Conservation (phyloP, 768 basidiomycete genomes). For the Phanerochaete sordida region DNA sequence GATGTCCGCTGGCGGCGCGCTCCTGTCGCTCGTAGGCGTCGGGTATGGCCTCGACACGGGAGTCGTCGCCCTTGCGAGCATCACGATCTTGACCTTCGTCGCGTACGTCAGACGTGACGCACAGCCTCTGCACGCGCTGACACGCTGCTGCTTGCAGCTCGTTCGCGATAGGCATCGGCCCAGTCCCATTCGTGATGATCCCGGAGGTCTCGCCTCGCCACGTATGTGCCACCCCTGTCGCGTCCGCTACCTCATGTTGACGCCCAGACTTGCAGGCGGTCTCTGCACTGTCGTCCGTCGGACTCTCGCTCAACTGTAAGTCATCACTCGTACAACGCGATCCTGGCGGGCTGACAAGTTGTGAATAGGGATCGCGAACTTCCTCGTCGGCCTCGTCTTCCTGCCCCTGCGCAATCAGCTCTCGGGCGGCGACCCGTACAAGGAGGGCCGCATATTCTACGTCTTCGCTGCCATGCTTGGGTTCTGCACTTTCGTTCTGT, state of each 20-base stretch:
- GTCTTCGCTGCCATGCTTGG: conserved; percentile 65
- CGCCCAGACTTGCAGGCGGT: conserved; percentile 49
- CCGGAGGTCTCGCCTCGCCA: conserved; percentile 83
- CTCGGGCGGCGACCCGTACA: conserved; percentile 50
- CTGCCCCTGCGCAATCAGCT: conserved; percentile 78
- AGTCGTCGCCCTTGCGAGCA: conserved; percentile 57
- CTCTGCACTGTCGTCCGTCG: conserved; percentile 75
- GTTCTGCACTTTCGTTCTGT: conserved; percentile 26
- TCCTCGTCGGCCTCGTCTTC: conserved; percentile 80
- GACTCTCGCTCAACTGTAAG: conserved; percentile 70
- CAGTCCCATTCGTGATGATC: conserved; percentile 89
- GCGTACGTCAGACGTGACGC: conserved; percentile 45
- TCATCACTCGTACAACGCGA: too few relatives aligned
- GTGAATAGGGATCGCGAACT: conserved; percentile 74
- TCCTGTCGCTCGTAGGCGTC: conserved; percentile 60
- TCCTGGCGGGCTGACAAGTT: conserved; percentile 1
- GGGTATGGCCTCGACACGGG: conserved; percentile 69
- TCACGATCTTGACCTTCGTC: conserved; percentile 76
- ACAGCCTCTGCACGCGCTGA: not conserved
- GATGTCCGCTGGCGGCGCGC: conserved; percentile 61
- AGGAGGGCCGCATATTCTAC: conserved; percentile 89
- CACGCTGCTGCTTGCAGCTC: conserved; percentile 42
- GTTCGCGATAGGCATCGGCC: conserved; percentile 88
- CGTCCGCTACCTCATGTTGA: not conserved
- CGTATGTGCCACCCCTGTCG: conserved; percentile 39